These are phyloP conservation scores for Tetrastigma voinierianum DNA, from an alignment of 164 flowering plant genomes.

Conservation along the genomic window DNA sequence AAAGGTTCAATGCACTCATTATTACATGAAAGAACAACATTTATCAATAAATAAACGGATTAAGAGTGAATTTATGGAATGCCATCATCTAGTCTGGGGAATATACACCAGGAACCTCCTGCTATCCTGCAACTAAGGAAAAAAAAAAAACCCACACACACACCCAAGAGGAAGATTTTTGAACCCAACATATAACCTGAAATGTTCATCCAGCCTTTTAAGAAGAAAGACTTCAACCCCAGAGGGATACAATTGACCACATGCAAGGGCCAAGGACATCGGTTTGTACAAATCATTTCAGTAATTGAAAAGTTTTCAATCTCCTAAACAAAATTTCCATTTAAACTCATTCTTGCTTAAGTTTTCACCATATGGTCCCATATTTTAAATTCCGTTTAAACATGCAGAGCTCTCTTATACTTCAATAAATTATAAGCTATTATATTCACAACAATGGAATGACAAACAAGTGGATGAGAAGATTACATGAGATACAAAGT, in stretches of 20 bases:
- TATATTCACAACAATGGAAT: no score
- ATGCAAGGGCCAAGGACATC: not conserved
- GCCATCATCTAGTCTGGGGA: not conserved
- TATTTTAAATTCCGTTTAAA: no score
- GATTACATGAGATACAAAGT: no score
- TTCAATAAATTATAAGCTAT: no score
- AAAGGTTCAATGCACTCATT: not conserved
- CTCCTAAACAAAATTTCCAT: not conserved
- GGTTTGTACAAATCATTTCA: not conserved
- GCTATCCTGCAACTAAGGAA: constrained; percentile 3
- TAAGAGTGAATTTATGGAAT: constrained; percentile 5
- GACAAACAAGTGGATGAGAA: no score
- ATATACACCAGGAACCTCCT: not conserved
- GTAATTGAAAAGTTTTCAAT: not conserved
- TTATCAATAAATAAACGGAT: constrained; percentile 13
- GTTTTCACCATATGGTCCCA: no score
- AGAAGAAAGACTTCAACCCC: not conserved
- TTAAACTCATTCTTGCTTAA: not conserved
- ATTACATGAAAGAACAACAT: constrained; percentile 3
- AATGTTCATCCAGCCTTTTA: not conserved
- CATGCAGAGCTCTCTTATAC: no score
- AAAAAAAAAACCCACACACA: no score
- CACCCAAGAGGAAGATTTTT: not conserved
- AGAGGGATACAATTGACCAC: not conserved
- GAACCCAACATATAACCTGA: not conserved